Evolutionary conservation across 2,329 filamentous ascomycete genomes (phyloP).

Genomic region (Monosporascus sp.): DNA sequence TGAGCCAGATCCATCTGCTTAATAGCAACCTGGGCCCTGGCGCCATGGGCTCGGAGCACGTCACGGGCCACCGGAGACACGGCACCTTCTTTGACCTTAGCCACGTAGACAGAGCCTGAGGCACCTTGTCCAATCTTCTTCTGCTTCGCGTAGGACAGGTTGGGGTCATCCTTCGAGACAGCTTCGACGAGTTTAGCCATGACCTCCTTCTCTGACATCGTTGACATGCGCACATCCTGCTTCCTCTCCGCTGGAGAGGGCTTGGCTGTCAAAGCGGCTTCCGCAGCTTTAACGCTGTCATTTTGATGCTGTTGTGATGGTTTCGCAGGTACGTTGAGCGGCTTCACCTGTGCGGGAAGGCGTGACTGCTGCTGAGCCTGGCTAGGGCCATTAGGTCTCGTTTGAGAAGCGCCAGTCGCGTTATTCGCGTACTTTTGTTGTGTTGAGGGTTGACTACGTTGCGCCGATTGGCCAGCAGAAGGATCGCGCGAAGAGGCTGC

Average conservation of each 20-base stretch:
- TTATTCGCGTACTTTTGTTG: constrained; percentile 55
- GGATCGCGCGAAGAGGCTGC: constrained; percentile 33
- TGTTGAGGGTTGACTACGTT: constrained; percentile 41
- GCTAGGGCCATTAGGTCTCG: constrained; percentile 35
- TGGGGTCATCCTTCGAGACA: constrained; percentile 91
- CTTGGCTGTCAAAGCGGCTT: constrained; percentile 83
- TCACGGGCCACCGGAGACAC: constrained; percentile 75
- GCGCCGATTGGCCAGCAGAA: constrained; percentile 30
- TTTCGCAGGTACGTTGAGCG: constrained; percentile 71
- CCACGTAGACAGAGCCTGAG: constrained; percentile 96
- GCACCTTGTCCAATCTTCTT: constrained; percentile 99
- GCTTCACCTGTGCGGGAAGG: constrained; percentile 64
- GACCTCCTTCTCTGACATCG: constrained; percentile 94
- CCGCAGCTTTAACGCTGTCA: constrained; percentile 81
- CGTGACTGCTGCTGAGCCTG: constrained; percentile 41
- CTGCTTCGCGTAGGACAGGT: constrained; percentile 95
- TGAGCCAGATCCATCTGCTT: constrained; percentile 99
- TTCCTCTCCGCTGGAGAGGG: constrained; percentile 65
- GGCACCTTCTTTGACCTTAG: constrained; percentile 85
- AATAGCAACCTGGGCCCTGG: constrained; percentile 87
- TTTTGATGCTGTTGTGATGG: constrained; percentile 43
- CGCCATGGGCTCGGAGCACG: constrained; percentile 72
- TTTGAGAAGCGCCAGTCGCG: constrained; percentile 44
- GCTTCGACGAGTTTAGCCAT: constrained; percentile 94
- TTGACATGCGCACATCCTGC: constrained; percentile 96